Evolutionary conservation across 805 yeast species (phyloP).

Genomic region (Grigorovia jiainica): DNA sequence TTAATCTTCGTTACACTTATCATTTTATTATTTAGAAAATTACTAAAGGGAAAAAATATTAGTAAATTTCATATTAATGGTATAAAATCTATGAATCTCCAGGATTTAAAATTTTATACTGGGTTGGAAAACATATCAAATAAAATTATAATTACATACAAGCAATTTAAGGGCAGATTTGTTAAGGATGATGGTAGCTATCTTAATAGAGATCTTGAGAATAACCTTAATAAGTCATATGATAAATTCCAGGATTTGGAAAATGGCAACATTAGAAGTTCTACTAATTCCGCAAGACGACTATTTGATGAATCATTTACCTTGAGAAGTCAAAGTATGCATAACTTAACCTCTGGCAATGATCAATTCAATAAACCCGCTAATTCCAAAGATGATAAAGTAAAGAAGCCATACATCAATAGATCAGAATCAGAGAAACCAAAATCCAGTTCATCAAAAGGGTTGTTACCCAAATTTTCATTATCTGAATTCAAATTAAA

Average conservation of each 20-base stretch:
- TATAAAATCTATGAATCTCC: conserved; percentile 4
- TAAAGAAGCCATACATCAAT: neutral
- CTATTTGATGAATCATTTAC: conserved; percentile 3
- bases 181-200: neutral
- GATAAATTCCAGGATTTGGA: neutral
- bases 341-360: conserved; percentile 9
- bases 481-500: neutral
- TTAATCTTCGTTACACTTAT: neutral
- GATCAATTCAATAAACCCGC: neutral
- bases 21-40: neutral
- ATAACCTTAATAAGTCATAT: neutral
- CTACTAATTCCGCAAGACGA: neutral
- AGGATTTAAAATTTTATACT: conserved; percentile 4
- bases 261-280: conserved; percentile 2
- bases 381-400: neutral
- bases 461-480: conserved; percentile 6
- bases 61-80: neutral
- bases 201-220: no score
- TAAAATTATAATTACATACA: neutral
- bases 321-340: conserved; percentile 25
- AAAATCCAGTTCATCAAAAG: conserved; percentile 3
- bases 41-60: neutral
- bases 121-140: neutral
- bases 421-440: conserved; percentile 4
- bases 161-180: neutral